Evolutionary conservation across 129 eudicot genomes (phyloP).

Genomic region (Centella asiatica): DNA sequence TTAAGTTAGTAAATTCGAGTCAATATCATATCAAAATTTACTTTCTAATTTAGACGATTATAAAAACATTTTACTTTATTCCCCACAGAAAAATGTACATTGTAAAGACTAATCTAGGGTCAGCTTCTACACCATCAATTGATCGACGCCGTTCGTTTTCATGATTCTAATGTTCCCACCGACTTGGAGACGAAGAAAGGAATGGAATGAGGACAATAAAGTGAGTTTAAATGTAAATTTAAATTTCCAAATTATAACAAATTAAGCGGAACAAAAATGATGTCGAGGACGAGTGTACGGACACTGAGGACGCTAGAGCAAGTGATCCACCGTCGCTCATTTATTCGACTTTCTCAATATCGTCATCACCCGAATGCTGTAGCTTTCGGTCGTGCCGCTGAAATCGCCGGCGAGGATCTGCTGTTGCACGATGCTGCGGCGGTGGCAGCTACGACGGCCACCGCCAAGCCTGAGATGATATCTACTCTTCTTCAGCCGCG

Average conservation of each 20-base stretch:
- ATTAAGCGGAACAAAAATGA: not conserved
- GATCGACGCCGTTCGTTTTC: too few species aligned
- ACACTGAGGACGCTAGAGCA: not conserved
- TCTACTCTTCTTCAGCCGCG: constrained; percentile 65
- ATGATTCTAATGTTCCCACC: too few species aligned
- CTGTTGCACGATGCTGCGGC: constrained; percentile 15
- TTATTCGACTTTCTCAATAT: constrained; percentile 12
- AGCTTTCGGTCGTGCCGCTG: constrained; percentile 17
- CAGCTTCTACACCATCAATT: too few species aligned
- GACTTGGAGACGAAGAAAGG: constrained; percentile 28
- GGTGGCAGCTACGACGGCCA: constrained; percentile 11
- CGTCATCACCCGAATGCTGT: constrained; percentile 19
- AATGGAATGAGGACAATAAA: not conserved
- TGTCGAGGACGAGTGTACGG: constrained; percentile 18
- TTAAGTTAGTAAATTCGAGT: too few species aligned
- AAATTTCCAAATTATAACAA: not conserved
- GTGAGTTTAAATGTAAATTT: not conserved
- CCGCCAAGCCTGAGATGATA: constrained; percentile 11
- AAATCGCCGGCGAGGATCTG: constrained; percentile 32
- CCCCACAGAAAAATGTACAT: too few species aligned
- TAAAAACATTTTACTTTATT: too few species aligned
- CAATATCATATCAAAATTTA: too few species aligned
- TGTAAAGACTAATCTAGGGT: too few species aligned
- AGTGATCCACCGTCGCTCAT: not conserved
- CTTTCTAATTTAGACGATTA: too few species aligned